Evolutionary conservation across 2,329 filamentous ascomycete genomes (phyloP).

Genomic region (Verticillium dahliae): DNA sequence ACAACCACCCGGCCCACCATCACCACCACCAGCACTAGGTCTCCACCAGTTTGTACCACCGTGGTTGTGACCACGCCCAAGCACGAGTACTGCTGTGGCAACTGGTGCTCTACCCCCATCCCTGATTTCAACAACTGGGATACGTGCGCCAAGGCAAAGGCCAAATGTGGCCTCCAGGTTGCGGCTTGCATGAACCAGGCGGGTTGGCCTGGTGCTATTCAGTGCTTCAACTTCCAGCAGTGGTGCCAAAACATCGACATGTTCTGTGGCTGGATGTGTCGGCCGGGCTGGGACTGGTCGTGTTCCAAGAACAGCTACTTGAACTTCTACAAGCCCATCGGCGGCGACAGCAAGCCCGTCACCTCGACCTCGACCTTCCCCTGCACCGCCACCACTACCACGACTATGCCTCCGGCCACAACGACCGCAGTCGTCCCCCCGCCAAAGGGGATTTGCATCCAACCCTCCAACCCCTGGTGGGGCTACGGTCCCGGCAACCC

Average conservation of each 20-base stretch:
- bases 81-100: conserved; percentile 49
- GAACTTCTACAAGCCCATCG: conserved; percentile 31
- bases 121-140: conserved; percentile 37
- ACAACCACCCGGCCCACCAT: conserved; percentile 14
- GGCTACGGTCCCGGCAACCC: conserved; percentile 61
- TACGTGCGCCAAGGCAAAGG: conserved; percentile 33
- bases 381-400: conserved; percentile 21
- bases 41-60: conserved; percentile 37
- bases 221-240: conserved; percentile 42
- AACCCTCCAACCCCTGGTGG: conserved; percentile 48
- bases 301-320: conserved; percentile 38
- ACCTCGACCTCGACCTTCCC: conserved; percentile 21
- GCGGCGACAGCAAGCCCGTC: conserved; percentile 20
- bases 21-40: conserved; percentile 18
- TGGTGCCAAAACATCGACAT: conserved; percentile 41
- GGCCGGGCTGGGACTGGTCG: conserved; percentile 19
- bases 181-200: conserved; percentile 45
- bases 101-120: conserved; percentile 44
- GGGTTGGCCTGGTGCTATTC: conserved; percentile 39
- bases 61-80: conserved; percentile 35
- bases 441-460: conserved; percentile 44
- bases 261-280: conserved; percentile 36
- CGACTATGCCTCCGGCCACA: conserved; percentile 16
- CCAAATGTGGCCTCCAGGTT: conserved; percentile 39
- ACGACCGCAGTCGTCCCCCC: conserved; percentile 32